Conservation (phyloP, 2,329 filamentous ascomycete genomes). For the Fusarium odoratissimum region DNA sequence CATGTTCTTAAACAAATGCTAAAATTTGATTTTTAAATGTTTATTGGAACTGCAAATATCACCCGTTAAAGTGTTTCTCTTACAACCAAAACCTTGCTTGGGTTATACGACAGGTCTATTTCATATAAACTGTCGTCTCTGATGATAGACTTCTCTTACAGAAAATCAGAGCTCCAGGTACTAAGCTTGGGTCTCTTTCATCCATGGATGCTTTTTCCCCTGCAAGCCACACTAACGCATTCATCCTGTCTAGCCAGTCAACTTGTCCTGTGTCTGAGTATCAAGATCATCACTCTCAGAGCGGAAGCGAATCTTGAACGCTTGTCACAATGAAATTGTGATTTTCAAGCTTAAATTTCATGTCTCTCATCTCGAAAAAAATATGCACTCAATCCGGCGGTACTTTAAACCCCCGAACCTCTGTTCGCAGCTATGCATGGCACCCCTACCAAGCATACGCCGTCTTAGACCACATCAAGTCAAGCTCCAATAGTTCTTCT, state of each 20-base stretch:
- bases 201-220: not conserved
- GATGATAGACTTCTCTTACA: not conserved
- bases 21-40: not conserved
- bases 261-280: not conserved
- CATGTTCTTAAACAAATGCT: not conserved
- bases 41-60: not conserved
- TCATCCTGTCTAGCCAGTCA: not conserved
- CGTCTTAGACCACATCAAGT: slow-evolving; percentile 37
- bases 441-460: slow-evolving; percentile 5
- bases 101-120: not conserved
- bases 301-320: not conserved
- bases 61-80: not conserved
- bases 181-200: not conserved
- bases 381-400: not conserved
- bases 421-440: slow-evolving; percentile 40
- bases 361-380: not conserved
- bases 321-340: slow-evolving; percentile 4
- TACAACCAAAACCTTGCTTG: not conserved
- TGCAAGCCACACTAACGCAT: not conserved
- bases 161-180: not conserved
- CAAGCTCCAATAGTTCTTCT: slow-evolving; percentile 33
- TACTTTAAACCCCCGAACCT: slow-evolving; percentile 11
- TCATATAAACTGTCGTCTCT: not conserved
- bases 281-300: not conserved
- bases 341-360: slow-evolving; percentile 25